Conservation (phyloP, 2,329 filamentous ascomycete genomes). For the Parastagonospora nodorum region DNA sequence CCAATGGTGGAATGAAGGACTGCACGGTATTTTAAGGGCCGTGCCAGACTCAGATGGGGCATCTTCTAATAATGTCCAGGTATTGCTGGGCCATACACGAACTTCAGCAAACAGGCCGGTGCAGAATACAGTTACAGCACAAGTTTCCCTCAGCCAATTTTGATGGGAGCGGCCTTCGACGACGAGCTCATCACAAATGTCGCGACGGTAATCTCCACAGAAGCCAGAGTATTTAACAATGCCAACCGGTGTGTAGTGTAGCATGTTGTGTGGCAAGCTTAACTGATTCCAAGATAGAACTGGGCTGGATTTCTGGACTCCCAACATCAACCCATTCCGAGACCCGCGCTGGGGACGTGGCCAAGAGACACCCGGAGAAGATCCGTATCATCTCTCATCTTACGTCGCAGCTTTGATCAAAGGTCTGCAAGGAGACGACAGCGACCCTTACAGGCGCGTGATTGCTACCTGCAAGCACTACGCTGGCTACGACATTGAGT, state of each 20-base stretch:
- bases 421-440: conserved; percentile 58
- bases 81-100: conserved; percentile 61
- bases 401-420: conserved; percentile 61
- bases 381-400: conserved; percentile 56
- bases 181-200: conserved; percentile 65
- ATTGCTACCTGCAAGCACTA: conserved; percentile 47
- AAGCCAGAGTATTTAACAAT: conserved; percentile 70
- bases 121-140: conserved; percentile 67
- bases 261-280: neutral
- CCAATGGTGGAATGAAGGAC: conserved; percentile 28
- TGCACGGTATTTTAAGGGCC: conserved; percentile 2
- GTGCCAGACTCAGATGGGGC: too few species aligned
- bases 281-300: conserved; percentile 38
- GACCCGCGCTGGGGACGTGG: conserved; percentile 64
- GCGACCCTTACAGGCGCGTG: conserved; percentile 30
- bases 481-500: conserved; percentile 40
- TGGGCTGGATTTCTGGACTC: conserved; percentile 64
- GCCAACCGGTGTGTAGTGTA: conserved; percentile 42
- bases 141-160: conserved; percentile 69
- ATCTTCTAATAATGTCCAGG: too few species aligned
- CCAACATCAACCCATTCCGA: conserved; percentile 69
- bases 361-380: conserved; percentile 63
- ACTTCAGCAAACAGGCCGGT: conserved; percentile 52
- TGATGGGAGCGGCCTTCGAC: conserved; percentile 67
- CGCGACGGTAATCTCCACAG: conserved; percentile 61